A percentile compares a stretch with the other conserved stretches of the same genome.
phyloP scores from a whole-genome alignment of 2,329 filamentous ascomycete genomes.

The Hypoxylon sp. region DNA sequence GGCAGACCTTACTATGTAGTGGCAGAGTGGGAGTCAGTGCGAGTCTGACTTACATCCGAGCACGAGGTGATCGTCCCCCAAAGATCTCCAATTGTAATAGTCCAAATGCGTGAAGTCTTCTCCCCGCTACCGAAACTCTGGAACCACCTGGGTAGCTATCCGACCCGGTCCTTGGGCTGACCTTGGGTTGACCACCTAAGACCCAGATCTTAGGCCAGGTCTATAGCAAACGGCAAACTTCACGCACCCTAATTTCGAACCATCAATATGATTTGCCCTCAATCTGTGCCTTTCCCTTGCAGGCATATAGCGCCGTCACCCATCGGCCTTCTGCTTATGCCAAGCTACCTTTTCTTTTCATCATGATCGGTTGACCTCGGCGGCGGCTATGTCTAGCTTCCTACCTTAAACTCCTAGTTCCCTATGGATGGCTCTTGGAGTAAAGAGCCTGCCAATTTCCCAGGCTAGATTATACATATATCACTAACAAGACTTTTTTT shows the following conservation, averaged over 20 bases:
- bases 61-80: slow-evolving; percentile 35
- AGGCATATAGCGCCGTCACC: slow-evolving; percentile 3
- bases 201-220: slow-evolving; percentile 1
- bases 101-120: slow-evolving; percentile 13
- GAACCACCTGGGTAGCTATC: slow-evolving; percentile 12
- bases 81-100: slow-evolving; percentile 11
- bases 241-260: slow-evolving; percentile 2
- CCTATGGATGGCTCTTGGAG: not conserved
- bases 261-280: slow-evolving; percentile 1
- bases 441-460: slow-evolving; percentile 2
- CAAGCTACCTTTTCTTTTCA: slow-evolving; percentile 5
- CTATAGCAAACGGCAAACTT: slow-evolving; percentile 5
- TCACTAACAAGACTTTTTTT: not conserved
- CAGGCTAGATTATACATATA: not conserved
- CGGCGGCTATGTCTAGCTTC: slow-evolving; percentile 10
- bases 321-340: slow-evolving; percentile 14
- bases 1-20: no score
- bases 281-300: slow-evolving; percentile 9
- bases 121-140: slow-evolving; percentile 35
- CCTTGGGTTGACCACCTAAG: not conserved
- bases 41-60: slow-evolving; percentile 8
- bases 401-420: not conserved
- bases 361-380: slow-evolving; percentile 7
- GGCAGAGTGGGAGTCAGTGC: not conserved
- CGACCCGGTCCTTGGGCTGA: slow-evolving; percentile 6